These are phyloP conservation scores for Candida adriatica DNA, from an alignment of 805 yeast genomes.

Conservation along the genomic window DNA sequence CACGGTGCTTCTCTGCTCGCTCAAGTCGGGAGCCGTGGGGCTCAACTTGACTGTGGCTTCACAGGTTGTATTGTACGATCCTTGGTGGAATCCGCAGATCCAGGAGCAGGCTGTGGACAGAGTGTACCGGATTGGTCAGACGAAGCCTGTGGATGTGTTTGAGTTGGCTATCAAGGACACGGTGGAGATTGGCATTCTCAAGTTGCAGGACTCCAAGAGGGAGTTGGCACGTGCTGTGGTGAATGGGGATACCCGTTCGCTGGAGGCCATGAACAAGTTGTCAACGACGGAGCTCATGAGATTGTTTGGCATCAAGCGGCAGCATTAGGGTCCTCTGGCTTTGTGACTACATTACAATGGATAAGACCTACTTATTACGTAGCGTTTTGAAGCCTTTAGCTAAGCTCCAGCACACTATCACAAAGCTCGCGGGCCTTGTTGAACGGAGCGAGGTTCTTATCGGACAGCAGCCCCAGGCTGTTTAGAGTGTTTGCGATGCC, in stretches of 20 bases:
- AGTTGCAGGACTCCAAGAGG: slow-evolving; percentile 74
- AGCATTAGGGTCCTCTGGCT: too few species aligned
- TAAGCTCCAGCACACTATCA: too few species aligned
- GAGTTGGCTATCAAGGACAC: slow-evolving; percentile 72
- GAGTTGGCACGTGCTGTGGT: slow-evolving; percentile 67
- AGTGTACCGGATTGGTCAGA: slow-evolving; percentile 88
- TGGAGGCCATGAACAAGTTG: slow-evolving; percentile 53
- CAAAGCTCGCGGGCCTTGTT: slow-evolving; percentile 3
- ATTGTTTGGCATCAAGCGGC: slow-evolving; percentile 10
- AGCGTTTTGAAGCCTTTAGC: too few species aligned
- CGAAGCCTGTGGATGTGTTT: slow-evolving; percentile 58
- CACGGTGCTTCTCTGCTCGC: slow-evolving; percentile 52
- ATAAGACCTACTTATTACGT: too few species aligned
- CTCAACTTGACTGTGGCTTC: slow-evolving; percentile 78
- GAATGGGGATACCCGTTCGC: slow-evolving; percentile 57
- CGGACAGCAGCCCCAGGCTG: slow-evolving; percentile 3
- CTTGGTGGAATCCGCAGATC: slow-evolving; percentile 93
- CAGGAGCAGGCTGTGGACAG: slow-evolving; percentile 90
- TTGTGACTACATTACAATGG: too few species aligned
- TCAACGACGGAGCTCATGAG: slow-evolving; percentile 8
- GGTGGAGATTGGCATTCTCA: slow-evolving; percentile 78
- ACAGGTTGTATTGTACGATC: slow-evolving; percentile 82
- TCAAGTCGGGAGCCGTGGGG: slow-evolving; percentile 93
- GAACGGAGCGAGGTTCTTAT: slow-evolving; percentile 3
- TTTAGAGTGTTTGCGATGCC: slow-evolving; percentile 7